phyloP scores from a whole-genome alignment of 2,329 filamentous ascomycete genomes.

The Aspergillus fructus region DNA sequence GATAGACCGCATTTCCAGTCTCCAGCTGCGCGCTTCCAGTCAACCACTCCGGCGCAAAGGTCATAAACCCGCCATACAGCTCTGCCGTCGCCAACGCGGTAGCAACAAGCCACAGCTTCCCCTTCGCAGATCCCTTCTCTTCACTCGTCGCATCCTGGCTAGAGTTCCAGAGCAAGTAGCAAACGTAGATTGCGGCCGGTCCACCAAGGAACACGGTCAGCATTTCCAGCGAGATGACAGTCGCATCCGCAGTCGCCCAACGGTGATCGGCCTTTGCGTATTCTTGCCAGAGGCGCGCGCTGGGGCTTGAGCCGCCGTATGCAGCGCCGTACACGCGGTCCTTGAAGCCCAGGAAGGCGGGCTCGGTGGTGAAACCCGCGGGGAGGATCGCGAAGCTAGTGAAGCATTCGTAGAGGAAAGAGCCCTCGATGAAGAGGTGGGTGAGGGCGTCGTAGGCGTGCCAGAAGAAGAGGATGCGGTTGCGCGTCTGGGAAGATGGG shows the following conservation, averaged over 20 bases:
- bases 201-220: slow-evolving; percentile 61
- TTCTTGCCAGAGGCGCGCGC: slow-evolving; percentile 62
- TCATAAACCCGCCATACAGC: slow-evolving; percentile 65
- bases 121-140: slow-evolving; percentile 28
- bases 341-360: slow-evolving; percentile 54
- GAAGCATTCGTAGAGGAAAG: slow-evolving; percentile 92
- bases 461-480: slow-evolving; percentile 87
- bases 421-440: slow-evolving; percentile 87
- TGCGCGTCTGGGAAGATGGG: slow-evolving; percentile 53
- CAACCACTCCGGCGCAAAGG: slow-evolving; percentile 65
- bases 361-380: slow-evolving; percentile 28
- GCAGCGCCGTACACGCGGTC: slow-evolving; percentile 59
- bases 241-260: slow-evolving; percentile 60
- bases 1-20: slow-evolving; percentile 60
- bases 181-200: slow-evolving; percentile 58
- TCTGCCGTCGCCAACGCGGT: slow-evolving; percentile 61
- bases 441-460: slow-evolving; percentile 90
- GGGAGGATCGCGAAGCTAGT: slow-evolving; percentile 60
- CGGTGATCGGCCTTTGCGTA: slow-evolving; percentile 64
- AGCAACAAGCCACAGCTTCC: slow-evolving; percentile 57
- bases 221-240: slow-evolving; percentile 59
- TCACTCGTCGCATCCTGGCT: slow-evolving; percentile 13
- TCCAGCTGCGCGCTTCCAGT: slow-evolving; percentile 58
- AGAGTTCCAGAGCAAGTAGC: slow-evolving; percentile 48
- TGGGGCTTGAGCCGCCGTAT: slow-evolving; percentile 57